Evolutionary conservation across 2,329 filamentous ascomycete species (phyloP), one percentile per base, ranked within the genome.

Genomic region (Neonectria punicea): DNA sequence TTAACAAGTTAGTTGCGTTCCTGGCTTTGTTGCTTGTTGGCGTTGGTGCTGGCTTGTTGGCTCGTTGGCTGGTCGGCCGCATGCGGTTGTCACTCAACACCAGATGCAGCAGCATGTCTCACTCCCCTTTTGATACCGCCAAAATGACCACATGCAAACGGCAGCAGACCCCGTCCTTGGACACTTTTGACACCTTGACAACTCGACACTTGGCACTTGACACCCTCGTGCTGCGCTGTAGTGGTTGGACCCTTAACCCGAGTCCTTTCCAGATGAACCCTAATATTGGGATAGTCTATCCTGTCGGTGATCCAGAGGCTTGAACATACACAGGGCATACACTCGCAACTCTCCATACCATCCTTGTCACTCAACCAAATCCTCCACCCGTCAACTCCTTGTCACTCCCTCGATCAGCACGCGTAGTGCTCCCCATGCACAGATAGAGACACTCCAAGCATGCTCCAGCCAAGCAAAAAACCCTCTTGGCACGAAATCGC

Each of bases 101-200:
- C 47, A 25, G 58, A 46, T 50, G 44, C 39, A 32, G 54, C 53
- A 47, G 54, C 53, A 47, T 72, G 70, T 72, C 70, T 73, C 63
- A 67, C 56, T 66, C 58, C 22, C 34, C n/a, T 10, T 20, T 43
- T 25, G 34, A 58, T 57, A 49, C 22, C 59, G 46, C 25, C 28
- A 6, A 25, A 47, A 22, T 59, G 44, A 56, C 66, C 71, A 69
- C 67, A 72, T 72, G 69, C 46, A 20, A 43, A 56, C 39, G 50
- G 66, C 69, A 69, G 34, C 58, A 65, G 70, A 72, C 69, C 69
- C 63, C 63, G 63, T 63, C 60, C 61, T 32, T 32, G 32, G 34
- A 36, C 34, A 6, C 34, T 1, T 36, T 36, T 36, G 14, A 36
- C 34, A 36, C 34, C 34, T 32, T 30, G 28, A 30, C 30, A 10